These are phyloP conservation scores for Xylariaceae sp. DNA, from an alignment of 2,329 filamentous ascomycete species.

Conservation along the genomic window DNA sequence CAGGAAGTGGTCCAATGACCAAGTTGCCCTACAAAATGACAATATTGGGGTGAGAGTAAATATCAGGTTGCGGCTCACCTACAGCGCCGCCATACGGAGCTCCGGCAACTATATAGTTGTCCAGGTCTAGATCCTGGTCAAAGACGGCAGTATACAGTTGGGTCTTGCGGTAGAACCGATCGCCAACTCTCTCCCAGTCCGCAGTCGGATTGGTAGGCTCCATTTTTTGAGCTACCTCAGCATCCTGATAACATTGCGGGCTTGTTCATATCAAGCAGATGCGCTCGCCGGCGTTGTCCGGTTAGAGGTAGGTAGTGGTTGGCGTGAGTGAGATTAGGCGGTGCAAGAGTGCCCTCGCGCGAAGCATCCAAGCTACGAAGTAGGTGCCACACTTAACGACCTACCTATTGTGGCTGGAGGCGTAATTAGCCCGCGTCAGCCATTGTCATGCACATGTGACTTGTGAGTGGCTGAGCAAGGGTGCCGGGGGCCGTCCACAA, in stretches of 20 bases:
- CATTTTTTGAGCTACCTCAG: conserved; percentile 42
- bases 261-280: conserved; percentile 2
- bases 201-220: conserved; percentile 65
- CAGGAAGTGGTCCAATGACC: neutral
- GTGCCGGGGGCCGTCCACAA: no score
- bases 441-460: no score
- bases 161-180: conserved; percentile 91
- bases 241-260: conserved; percentile 16
- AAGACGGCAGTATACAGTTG: conserved; percentile 92
- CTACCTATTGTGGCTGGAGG: neutral
- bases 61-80: conserved; percentile 54
- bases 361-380: no score
- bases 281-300: conserved; percentile 8
- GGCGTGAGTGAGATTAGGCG: conserved; percentile 6
- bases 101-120: conserved; percentile 87
- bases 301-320: neutral
- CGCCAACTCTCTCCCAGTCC: conserved; percentile 91
- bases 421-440: no score
- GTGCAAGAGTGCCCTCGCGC: neutral
- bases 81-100: conserved; percentile 91
- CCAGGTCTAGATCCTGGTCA: conserved; percentile 86
- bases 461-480: no score
- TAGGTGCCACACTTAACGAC: no score
- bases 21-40: neutral
- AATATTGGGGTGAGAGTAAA: neutral